Percentiles rank a stretch among this genome's conserved stretches.
Evolutionary conservation across 371 early-diverging fungal genomes (phyloP).

Genomic region (Haplosporangium sp.): DNA sequence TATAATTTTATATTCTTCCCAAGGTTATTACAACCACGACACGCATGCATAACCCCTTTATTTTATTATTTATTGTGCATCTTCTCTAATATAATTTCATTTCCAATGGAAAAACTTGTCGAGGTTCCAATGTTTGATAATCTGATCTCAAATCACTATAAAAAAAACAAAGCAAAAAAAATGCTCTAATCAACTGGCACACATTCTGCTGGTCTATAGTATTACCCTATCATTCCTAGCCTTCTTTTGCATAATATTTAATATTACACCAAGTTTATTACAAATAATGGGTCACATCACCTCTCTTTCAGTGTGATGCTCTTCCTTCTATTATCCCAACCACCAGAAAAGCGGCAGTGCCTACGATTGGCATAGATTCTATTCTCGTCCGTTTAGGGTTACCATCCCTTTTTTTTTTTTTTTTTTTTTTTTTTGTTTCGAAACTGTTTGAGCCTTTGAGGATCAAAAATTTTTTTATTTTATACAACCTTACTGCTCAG

Average conservation of each 20-base stretch:
- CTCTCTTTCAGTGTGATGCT: not conserved
- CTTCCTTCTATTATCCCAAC: not conserved
- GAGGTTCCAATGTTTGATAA: no score
- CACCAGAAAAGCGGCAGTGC: not conserved
- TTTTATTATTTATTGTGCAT: not conserved
- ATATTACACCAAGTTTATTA: not conserved
- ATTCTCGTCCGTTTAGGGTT: conserved; percentile 33
- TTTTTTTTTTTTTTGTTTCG: conserved; percentile 15
- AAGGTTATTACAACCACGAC: not conserved
- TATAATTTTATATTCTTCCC: not conserved
- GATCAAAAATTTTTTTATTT: conserved; percentile 1
- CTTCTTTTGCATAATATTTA: not conserved
- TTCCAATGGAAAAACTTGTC: not conserved
- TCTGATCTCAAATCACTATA: no score
- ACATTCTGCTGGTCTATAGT: not conserved
- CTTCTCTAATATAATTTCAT: conserved; percentile 1
- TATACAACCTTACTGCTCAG: conserved; percentile 2
- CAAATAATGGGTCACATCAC: no score
- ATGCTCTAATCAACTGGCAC: not conserved
- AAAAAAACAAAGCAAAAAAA: not conserved
- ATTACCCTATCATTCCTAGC: not conserved
- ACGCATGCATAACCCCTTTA: not conserved
- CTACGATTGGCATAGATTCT: conserved; percentile 12
- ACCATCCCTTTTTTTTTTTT: conserved; percentile 1
- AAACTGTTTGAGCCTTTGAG: conserved; percentile 43